A percentile compares a stretch with the other conserved stretches of the same genome.
These are phyloP conservation scores for Ulota crispa DNA, from an alignment of 225 moss, liverwort and hornwort genomes.

Conservation along the genomic window DNA sequence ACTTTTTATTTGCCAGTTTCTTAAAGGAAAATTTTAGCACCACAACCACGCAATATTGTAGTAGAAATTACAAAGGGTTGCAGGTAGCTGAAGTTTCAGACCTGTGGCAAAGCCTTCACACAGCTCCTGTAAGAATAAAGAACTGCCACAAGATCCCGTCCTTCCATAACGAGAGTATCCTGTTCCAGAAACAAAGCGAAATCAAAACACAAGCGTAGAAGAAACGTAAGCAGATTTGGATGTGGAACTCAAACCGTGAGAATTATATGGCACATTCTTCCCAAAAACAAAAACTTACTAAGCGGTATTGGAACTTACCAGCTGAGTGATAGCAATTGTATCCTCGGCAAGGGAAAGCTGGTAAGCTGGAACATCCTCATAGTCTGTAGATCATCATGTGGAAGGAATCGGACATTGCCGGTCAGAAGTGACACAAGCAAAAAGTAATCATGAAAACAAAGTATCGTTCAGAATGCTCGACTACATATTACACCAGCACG, in stretches of 20 bases:
- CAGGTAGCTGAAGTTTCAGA: conserved; percentile 25
- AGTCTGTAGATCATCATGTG: conserved; percentile 52
- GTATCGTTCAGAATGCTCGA: conserved; percentile 5
- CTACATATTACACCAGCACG: background rate
- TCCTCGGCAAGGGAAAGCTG: conserved; percentile 96
- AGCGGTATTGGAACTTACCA: conserved; percentile 55
- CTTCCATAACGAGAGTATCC: conserved; percentile 86
- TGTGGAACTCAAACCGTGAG: background rate
- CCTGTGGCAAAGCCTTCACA: conserved; percentile 99
- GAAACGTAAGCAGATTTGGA: background rate
- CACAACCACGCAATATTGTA: background rate
- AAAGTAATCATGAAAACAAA: background rate
- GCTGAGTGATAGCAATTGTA: conserved; percentile 86
- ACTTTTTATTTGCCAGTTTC: background rate
- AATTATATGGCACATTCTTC: background rate
- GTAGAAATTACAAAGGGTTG: background rate
- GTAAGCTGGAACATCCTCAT: conserved; percentile 97
- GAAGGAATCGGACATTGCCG: background rate
- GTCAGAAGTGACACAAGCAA: conserved; percentile 14
- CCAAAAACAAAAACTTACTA: background rate
- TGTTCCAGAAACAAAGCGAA: conserved; percentile 28
- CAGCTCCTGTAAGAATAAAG: conserved; percentile 97
- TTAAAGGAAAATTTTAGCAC: background rate
- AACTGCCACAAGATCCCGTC: conserved; percentile 89
- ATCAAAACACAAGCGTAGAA: background rate